Conservation (phyloP, 1,139 yeast species). For the Hemisphaericaspora lyxosophila region DNA sequence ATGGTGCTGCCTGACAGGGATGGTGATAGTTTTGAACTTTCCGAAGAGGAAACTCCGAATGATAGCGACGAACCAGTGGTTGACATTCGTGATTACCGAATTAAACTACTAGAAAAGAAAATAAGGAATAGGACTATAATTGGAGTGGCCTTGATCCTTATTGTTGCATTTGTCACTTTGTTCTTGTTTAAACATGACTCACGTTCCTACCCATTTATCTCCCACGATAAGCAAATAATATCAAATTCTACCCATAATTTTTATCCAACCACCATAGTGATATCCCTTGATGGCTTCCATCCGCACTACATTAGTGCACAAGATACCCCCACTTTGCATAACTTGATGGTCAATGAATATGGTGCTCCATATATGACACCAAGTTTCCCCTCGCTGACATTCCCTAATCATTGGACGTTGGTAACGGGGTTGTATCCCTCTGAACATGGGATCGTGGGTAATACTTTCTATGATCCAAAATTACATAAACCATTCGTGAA, state of each 20-base stretch:
- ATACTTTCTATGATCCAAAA: slow-evolving; percentile 70
- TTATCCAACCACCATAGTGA: slow-evolving; percentile 72
- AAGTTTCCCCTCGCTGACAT: slow-evolving; percentile 84
- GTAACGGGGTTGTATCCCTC: slow-evolving; percentile 84
- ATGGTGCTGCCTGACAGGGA: slow-evolving; percentile 10
- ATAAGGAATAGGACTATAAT: slow-evolving; percentile 12
- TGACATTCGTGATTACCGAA: slow-evolving; percentile 13
- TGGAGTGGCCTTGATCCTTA: slow-evolving; percentile 10
- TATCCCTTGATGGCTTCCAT: slow-evolving; percentile 87
- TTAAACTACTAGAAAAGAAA: slow-evolving; percentile 14
- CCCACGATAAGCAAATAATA: slow-evolving; percentile 24
- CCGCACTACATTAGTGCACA: slow-evolving; percentile 77
- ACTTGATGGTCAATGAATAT: slow-evolving; percentile 51
- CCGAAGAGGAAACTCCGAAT: slow-evolving; percentile 8
- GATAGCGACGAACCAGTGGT: slow-evolving; percentile 8
- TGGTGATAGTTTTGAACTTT: slow-evolving; percentile 6
- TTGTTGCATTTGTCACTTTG: slow-evolving; percentile 9
- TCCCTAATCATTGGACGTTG: slow-evolving; percentile 90
- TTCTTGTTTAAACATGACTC: slow-evolving; percentile 3
- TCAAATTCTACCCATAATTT: slow-evolving; percentile 73
- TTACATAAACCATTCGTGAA: slow-evolving; percentile 59
- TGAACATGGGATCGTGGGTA: slow-evolving; percentile 85
- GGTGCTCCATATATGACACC: slow-evolving; percentile 87
- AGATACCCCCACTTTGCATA: slow-evolving; percentile 70
- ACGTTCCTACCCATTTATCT: not conserved